phyloP scores from a whole-genome alignment of 345 rosid genomes.

The Hypericum perforatum region DNA sequence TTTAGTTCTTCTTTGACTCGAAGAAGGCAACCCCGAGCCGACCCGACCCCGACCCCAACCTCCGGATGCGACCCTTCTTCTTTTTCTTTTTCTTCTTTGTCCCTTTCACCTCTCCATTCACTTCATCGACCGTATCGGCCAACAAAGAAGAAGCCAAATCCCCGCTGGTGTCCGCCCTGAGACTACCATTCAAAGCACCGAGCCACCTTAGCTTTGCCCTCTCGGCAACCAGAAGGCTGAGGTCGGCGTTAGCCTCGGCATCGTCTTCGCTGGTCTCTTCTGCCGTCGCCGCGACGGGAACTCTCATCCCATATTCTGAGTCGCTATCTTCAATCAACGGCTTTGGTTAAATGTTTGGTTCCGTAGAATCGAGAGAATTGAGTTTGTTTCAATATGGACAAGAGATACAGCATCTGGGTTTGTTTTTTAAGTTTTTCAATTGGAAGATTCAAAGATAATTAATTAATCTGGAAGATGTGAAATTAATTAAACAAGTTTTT shows the following conservation, averaged over 20 bases:
- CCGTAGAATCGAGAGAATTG: too few relatives aligned
- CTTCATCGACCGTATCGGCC: too few relatives aligned
- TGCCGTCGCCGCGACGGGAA: constrained; percentile 1
- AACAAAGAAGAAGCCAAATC: constrained; percentile 7
- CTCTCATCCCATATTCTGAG: constrained; percentile 14
- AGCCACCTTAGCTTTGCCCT: constrained; percentile 36
- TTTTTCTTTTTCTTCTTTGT: constrained; percentile 25
- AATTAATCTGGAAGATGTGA: too few relatives aligned
- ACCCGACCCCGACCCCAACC: too few relatives aligned
- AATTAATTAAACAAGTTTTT: too few relatives aligned
- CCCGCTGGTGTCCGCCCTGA: too few relatives aligned
- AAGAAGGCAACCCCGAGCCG: constrained; percentile 70
- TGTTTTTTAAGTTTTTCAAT: too few relatives aligned
- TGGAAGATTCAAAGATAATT: too few relatives aligned
- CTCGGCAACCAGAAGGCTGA: constrained; percentile 71
- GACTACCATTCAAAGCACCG: background rate
- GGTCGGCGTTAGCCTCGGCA: constrained; percentile 69
- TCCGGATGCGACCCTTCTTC: too few relatives aligned
- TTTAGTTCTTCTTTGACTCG: constrained; percentile 58
- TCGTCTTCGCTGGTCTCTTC: constrained; percentile 33
- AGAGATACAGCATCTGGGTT: too few relatives aligned
- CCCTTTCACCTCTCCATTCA: constrained; percentile 18
- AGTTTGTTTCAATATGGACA: too few relatives aligned
- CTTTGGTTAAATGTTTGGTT: too few relatives aligned
- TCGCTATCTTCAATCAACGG: constrained; percentile 11